Percentiles rank a stretch among this genome's conserved stretches.
These are phyloP conservation scores for Agrostemma githago DNA, from an alignment of 148 eudicot genomes.

Conservation along the genomic window DNA sequence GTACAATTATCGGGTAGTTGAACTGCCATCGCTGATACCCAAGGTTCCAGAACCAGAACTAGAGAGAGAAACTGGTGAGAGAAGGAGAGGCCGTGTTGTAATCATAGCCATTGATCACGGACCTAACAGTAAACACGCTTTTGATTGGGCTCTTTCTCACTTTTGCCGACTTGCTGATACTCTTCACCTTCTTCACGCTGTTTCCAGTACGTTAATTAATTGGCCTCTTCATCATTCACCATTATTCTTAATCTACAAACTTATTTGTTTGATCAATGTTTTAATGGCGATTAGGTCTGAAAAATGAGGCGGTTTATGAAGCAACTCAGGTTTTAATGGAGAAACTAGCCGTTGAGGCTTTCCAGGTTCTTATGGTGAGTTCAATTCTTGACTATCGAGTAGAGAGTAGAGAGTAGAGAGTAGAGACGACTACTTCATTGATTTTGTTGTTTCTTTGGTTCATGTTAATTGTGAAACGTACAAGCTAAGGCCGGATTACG, in stretches of 20 bases:
- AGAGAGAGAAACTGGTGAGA: conserved; percentile 42
- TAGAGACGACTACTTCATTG: neutral
- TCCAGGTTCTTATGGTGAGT: conserved; percentile 72
- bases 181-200: conserved; percentile 11
- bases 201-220: conserved; percentile 29
- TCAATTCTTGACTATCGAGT: neutral
- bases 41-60: neutral
- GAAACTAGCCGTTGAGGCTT: conserved; percentile 72
- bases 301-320: conserved; percentile 49
- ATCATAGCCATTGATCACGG: conserved; percentile 7
- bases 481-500: too few relatives aligned
- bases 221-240: neutral
- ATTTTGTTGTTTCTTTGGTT: neutral
- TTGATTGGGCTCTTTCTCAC: conserved; percentile 19
- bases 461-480: neutral
- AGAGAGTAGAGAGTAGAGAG: too few relatives aligned
- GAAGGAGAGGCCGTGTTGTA: conserved; percentile 57
- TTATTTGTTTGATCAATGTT: neutral
- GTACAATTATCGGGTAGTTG: neutral
- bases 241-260: too few relatives aligned
- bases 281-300: conserved; percentile 38
- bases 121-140: conserved; percentile 35
- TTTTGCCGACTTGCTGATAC: conserved; percentile 13
- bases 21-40: neutral
- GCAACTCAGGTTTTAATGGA: conserved; percentile 64